phyloP scores from a whole-genome alignment of 805 yeast species.

The Candida rishiriensis region DNA sequence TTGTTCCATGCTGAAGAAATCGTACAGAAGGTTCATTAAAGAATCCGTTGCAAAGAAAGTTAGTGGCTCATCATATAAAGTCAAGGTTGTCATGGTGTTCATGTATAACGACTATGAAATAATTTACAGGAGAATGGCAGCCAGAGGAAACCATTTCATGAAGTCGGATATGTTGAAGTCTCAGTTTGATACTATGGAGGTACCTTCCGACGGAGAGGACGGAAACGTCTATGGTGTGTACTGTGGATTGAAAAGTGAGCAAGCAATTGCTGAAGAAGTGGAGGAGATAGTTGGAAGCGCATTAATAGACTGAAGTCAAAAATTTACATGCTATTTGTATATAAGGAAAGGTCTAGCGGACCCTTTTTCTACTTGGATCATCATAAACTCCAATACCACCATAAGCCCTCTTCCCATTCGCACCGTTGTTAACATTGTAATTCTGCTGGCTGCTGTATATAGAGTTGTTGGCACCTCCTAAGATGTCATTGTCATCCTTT shows the following conservation, averaged over 20 bases:
- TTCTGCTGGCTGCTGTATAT: constrained; percentile 20
- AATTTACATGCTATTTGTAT: background rate
- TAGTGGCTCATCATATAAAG: constrained; percentile 16
- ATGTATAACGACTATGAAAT: constrained; percentile 60
- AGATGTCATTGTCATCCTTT: constrained; percentile 79
- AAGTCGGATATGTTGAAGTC: constrained; percentile 78
- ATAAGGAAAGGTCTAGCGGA: constrained; percentile 3
- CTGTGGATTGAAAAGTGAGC: constrained; percentile 18
- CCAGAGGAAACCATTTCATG: constrained; percentile 81
- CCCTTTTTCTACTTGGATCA: constrained; percentile 11
- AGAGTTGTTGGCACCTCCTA: constrained; percentile 27
- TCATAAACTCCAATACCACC: constrained; percentile 10
- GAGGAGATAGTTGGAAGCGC: background rate
- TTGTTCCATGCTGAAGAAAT: constrained; percentile 79
- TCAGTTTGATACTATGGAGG: constrained; percentile 70
- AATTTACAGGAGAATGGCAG: constrained; percentile 53
- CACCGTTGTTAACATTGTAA: constrained; percentile 8
- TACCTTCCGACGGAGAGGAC: constrained; percentile 41
- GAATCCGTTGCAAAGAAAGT: constrained; percentile 21
- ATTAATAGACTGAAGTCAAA: background rate
- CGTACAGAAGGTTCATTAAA: constrained; percentile 63
- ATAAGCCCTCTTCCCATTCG: constrained; percentile 7
- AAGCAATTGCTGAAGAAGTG: constrained; percentile 12
- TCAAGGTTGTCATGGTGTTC: constrained; percentile 58
- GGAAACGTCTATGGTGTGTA: constrained; percentile 10